Conservation (phyloP, 345 rosid genomes). For the Iberis pinnata region DNA sequence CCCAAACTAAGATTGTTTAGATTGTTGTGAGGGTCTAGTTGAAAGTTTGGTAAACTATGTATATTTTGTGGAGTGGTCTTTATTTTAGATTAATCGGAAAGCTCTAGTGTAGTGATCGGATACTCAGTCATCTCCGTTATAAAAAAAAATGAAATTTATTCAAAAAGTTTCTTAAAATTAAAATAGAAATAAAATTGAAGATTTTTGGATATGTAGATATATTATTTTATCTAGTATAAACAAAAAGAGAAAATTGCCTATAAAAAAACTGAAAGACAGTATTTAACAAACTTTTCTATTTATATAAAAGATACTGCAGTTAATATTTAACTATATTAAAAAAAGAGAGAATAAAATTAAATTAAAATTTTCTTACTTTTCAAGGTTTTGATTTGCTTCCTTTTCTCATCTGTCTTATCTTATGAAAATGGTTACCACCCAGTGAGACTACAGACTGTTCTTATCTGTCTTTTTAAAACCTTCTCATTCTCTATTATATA, state of each 20-base stretch:
- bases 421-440: conserved; percentile 32
- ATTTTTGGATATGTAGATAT: conserved; percentile 10
- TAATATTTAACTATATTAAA: background rate
- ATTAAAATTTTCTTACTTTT: background rate
- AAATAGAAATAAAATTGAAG: conserved; percentile 2
- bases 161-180: no score
- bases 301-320: conserved; percentile 5
- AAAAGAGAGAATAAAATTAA: background rate
- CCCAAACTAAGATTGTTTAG: no score
- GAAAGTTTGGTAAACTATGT: no score
- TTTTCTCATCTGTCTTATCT: conserved; percentile 30
- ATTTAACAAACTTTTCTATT: conserved; percentile 11
- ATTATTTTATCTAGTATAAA: conserved; percentile 10
- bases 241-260: conserved; percentile 10
- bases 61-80: no score
- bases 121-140: no score
- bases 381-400: conserved; percentile 1
- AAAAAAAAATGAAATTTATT: no score
- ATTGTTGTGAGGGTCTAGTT: no score
- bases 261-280: background rate
- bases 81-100: no score
- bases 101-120: no score
- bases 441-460: conserved; percentile 36
- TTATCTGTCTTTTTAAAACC: conserved; percentile 25
- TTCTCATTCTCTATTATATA: conserved; percentile 24